Evolutionary conservation across 441 rosid genomes (phyloP).

Genomic region (Sinapis alba): DNA sequence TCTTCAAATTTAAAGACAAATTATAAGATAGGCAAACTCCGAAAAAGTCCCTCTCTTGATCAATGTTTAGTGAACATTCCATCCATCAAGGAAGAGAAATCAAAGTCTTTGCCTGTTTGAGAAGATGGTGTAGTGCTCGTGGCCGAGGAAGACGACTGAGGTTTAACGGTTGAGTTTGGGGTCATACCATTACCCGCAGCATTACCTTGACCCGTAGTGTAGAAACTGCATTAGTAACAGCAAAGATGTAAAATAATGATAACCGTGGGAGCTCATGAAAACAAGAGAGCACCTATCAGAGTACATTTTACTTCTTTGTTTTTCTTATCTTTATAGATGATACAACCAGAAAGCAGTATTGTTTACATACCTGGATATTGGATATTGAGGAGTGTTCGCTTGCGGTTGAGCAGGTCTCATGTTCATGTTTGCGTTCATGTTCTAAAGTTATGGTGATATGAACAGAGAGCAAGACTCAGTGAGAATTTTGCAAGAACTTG

Average conservation of each 20-base stretch:
- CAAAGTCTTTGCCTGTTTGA: conserved; percentile 74
- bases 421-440: conserved; percentile 50
- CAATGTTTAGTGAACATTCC: conserved; percentile 89
- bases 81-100: conserved; percentile 90
- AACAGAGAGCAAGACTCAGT: conserved; percentile 12
- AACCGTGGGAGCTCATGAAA: background rate
- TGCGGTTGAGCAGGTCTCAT: conserved; percentile 44
- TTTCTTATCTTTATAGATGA: background rate
- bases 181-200: conserved; percentile 46
- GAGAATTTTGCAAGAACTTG: conserved; percentile 27
- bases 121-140: conserved; percentile 47
- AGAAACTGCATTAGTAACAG: conserved; percentile 50
- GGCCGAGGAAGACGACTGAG: conserved; percentile 56
- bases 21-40: background rate
- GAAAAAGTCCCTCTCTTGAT: conserved; percentile 32
- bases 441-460: conserved; percentile 42
- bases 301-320: background rate
- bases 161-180: conserved; percentile 45
- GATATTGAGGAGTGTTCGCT: conserved; percentile 57
- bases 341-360: background rate
- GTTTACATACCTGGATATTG: conserved; percentile 62
- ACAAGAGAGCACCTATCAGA: background rate
- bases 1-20: conserved; percentile 22
- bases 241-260: conserved; percentile 7
- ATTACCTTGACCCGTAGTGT: conserved; percentile 52